These are phyloP conservation scores for Hypsizygus marmoreus DNA, from an alignment of 768 basidiomycete genomes.

Conservation along the genomic window DNA sequence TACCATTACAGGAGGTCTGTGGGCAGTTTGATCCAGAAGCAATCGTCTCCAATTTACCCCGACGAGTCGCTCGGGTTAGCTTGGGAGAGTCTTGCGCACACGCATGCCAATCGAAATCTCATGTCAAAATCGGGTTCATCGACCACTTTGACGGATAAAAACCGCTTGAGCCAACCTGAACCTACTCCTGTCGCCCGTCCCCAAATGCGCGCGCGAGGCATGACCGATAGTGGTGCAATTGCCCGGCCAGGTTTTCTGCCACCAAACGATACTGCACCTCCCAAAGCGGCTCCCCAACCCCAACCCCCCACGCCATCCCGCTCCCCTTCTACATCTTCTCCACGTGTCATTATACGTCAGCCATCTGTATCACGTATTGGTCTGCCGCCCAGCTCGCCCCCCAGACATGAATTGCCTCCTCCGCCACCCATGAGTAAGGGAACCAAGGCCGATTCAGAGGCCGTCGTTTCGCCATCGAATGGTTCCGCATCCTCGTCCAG, in stretches of 20 bases:
- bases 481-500: conserved; percentile 38
- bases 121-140: conserved; percentile 31
- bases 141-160: conserved; percentile 31
- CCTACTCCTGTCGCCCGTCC: conserved; percentile 34
- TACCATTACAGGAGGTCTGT: conserved; percentile 27
- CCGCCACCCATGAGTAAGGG: conserved; percentile 33
- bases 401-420: conserved; percentile 46
- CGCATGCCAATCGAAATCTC: conserved; percentile 16
- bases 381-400: conserved; percentile 50
- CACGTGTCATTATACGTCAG: conserved; percentile 43
- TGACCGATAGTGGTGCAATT: conserved; percentile 42
- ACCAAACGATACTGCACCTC: conserved; percentile 9
- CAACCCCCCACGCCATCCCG: conserved; percentile 17
- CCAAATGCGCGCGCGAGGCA: conserved; percentile 46
- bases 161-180: conserved; percentile 35
- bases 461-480: conserved; percentile 16
- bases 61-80: conserved; percentile 21
- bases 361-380: conserved; percentile 43
- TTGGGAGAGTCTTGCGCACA: conserved; percentile 24
- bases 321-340: conserved; percentile 21
- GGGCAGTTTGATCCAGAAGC: conserved; percentile 29
- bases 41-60: conserved; percentile 19
- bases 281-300: conserved; percentile 9
- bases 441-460: conserved; percentile 15
- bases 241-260: conserved; percentile 36